Percentiles rank a stretch among this genome's conserved stretches.
phyloP scores from a whole-genome alignment of 2,329 filamentous ascomycete genomes.

The Alternaria sp. region DNA sequence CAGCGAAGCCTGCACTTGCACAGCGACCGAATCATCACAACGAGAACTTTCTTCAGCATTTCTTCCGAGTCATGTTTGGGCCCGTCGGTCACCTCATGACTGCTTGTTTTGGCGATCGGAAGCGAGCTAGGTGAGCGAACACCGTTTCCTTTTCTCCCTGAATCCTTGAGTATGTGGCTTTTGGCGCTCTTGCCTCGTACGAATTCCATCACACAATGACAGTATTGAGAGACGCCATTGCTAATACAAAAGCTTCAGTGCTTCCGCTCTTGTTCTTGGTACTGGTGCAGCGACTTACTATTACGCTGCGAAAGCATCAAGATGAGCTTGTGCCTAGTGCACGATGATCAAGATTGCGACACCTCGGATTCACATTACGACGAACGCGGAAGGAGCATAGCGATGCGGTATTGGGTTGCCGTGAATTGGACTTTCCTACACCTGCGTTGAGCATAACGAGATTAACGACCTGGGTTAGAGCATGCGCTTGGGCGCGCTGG shows the following conservation, averaged over 20 bases:
- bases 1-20: not conserved
- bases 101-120: conserved; percentile 24
- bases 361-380: not conserved
- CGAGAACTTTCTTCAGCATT: conserved; percentile 14
- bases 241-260: conserved; percentile 11
- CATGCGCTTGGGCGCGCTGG: conserved; percentile 1
- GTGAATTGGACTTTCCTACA: not conserved
- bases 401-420: not conserved
- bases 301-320: conserved; percentile 5
- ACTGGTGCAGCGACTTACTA: conserved; percentile 17
- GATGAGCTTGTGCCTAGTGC: not conserved
- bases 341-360: not conserved
- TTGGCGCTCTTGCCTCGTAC: not conserved
- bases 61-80: conserved; percentile 17
- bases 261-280: conserved; percentile 13
- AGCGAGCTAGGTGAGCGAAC: conserved; percentile 33
- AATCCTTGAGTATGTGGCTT: conserved; percentile 1
- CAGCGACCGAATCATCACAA: conserved; percentile 4
- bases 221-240: not conserved
- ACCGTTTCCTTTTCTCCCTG: not conserved
- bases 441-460: not conserved
- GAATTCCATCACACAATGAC: not conserved
- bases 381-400: not conserved
- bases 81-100: conserved; percentile 19
- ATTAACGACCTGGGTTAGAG: not conserved